Conservation (phyloP, 345 rosid genomes). For the Pistacia vera region DNA sequence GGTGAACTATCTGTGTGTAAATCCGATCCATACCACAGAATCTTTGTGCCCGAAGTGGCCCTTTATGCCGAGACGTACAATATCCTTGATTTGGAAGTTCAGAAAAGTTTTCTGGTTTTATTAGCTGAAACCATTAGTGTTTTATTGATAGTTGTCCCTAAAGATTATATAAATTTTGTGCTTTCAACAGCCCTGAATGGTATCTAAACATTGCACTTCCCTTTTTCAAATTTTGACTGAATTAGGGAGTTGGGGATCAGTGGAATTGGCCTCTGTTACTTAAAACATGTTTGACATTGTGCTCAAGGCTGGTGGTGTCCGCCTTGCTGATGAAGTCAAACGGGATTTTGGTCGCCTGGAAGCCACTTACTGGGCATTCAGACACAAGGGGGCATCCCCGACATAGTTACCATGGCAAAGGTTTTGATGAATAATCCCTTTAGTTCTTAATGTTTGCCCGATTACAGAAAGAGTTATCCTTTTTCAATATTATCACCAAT, state of each 20-base stretch:
- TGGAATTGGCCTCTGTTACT: conserved; percentile 90
- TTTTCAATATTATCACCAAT: not conserved
- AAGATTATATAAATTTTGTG: not conserved
- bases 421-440: conserved; percentile 32
- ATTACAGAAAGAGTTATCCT: no score
- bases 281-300: conserved; percentile 77
- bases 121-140: conserved; percentile 93
- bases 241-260: conserved; percentile 95
- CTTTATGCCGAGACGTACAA: conserved; percentile 84
- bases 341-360: conserved; percentile 92
- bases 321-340: conserved; percentile 98
- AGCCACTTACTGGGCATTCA: conserved; percentile 94
- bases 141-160: conserved; percentile 1
- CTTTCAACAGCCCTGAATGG: conserved; percentile 8
- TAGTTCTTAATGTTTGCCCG: no score
- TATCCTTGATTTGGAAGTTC: conserved; percentile 90
- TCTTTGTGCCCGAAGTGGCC: conserved; percentile 80
- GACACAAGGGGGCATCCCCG: conserved; percentile 92
- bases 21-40: conserved; percentile 95
- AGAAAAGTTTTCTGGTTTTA: conserved; percentile 86
- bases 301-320: conserved; percentile 81
- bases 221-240: conserved; percentile 12
- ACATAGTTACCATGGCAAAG: conserved; percentile 98
- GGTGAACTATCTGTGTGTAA: conserved; percentile 87
- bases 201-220: not conserved